Conservation (phyloP, 2,329 filamentous ascomycete genomes). For the Rachicladosporium sp. region DNA sequence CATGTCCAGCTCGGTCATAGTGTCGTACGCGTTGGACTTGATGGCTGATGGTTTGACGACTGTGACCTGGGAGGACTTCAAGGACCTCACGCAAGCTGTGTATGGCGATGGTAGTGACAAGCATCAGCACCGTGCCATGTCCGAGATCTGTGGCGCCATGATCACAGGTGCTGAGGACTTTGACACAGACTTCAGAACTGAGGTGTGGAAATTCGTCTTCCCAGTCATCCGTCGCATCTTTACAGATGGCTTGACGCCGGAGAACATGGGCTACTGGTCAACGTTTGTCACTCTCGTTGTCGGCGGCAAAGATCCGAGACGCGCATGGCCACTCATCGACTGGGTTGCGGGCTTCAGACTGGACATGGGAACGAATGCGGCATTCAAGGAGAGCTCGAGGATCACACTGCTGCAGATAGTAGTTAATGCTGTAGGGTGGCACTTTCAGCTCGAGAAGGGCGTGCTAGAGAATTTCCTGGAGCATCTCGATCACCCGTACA, state of each 20-base stretch:
- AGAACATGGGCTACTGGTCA: conserved; percentile 90
- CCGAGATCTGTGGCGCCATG: conserved; percentile 82
- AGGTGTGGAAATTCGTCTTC: conserved; percentile 80
- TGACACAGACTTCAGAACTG: conserved; percentile 56
- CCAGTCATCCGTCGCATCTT: conserved; percentile 79
- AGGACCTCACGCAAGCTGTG: conserved; percentile 62
- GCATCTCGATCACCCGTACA: conserved; percentile 82
- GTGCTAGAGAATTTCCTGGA: conserved; percentile 79
- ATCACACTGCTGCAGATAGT: conserved; percentile 81
- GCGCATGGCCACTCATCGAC: conserved; percentile 74
- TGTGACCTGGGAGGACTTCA: conserved; percentile 76
- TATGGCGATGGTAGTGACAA: conserved; percentile 93
- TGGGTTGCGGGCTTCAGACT: conserved; percentile 74
- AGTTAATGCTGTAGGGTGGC: conserved; percentile 84
- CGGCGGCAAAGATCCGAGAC: conserved; percentile 78
- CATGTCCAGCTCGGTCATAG: conserved; percentile 72
- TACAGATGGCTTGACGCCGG: conserved; percentile 82
- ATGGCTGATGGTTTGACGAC: conserved; percentile 68
- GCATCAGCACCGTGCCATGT: conserved; percentile 89
- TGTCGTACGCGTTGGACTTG: conserved; percentile 83
- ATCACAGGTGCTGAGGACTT: conserved; percentile 71
- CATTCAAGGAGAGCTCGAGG: conserved; percentile 97
- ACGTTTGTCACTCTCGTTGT: conserved; percentile 83
- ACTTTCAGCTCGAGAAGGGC: conserved; percentile 81
- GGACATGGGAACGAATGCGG: conserved; percentile 89